Evolutionary conservation across 1,284 basidiomycete genomes (phyloP), one percentile per base, ranked within the genome.

Genomic region (Chiua sp.): DNA sequence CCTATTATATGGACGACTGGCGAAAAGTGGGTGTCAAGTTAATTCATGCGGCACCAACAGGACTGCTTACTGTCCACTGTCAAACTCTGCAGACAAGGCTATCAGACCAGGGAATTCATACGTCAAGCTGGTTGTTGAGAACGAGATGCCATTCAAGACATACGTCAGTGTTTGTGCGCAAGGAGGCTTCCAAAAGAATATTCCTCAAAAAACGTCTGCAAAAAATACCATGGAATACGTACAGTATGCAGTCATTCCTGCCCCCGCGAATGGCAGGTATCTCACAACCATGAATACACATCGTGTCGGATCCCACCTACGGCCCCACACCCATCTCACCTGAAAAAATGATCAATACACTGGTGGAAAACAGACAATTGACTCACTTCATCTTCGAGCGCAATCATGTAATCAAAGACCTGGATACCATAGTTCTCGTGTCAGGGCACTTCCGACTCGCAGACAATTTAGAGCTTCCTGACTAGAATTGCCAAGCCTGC

Each of bases 241-340:
- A 69, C 66, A 37, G 39, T 65, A 65, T 26, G 46, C 53, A 15
- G 59, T 62, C 51, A 68, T 28, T 4, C 39, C 67, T 32, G 30
- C n/a, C 3, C 66, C 64, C 8, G 30, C 51, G 39, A 69, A 68
- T 5, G 66, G 66, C 10, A 71, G 32, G 55, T 71, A 68, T 47
- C 68, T 68, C 4, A 66, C 66, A 20, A 51, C 23, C 8, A 46
- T 59, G 20, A 67, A 67, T 23, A 71, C 7, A 35, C 50, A 10
- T 22, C 64, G 67, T 4, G 62, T 69, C 11, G 3, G 16, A 49
- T 64, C 56, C 68, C 66, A 67, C 20, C 26, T 37, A 23, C 61
- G 59, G 3, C 52, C 49, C 66, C 68, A 71, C 7, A 70, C 53
- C 62, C 55, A 71, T 22, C 42, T 52, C 35, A 22, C 58, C 66